Evolutionary conservation across 2,329 filamentous ascomycete genomes (phyloP).

Genomic region (Pseudogymnoascus sp.): DNA sequence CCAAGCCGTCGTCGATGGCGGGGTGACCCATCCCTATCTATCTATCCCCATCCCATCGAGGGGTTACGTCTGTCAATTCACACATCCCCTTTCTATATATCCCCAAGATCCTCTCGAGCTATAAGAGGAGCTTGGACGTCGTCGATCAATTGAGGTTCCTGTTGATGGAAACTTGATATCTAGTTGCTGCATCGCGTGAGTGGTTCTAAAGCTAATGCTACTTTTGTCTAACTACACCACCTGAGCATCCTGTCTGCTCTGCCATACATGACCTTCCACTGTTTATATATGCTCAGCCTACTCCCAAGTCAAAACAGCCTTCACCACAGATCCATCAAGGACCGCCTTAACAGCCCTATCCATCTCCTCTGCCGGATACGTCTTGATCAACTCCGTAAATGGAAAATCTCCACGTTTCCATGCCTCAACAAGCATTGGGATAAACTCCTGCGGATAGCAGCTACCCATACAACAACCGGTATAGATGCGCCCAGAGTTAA

Average conservation of each 20-base stretch:
- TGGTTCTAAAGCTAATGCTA: neutral
- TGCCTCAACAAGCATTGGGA: slow-evolving; percentile 16
- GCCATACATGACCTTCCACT: slow-evolving; percentile 8
- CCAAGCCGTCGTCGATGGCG: too few relatives aligned
- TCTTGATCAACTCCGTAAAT: slow-evolving; percentile 19
- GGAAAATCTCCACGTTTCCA: slow-evolving; percentile 19
- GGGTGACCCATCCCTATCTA: too few relatives aligned
- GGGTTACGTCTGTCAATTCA: too few relatives aligned
- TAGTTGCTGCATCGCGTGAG: neutral
- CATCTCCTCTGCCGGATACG: slow-evolving; percentile 17
- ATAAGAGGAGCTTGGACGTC: too few relatives aligned
- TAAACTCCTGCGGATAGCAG: slow-evolving; percentile 21
- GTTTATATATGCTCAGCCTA: neutral
- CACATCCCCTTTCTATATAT: too few relatives aligned
- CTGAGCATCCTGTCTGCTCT: slow-evolving; percentile 10
- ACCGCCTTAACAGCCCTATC: slow-evolving; percentile 17
- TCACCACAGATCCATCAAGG: slow-evolving; percentile 17
- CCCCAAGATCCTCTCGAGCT: too few relatives aligned
- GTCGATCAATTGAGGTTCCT: neutral
- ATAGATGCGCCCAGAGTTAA: slow-evolving; percentile 18
- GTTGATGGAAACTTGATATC: neutral
- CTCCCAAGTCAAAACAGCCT: slow-evolving; percentile 18
- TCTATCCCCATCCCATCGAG: too few relatives aligned
- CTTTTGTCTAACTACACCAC: neutral
- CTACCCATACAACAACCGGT: slow-evolving; percentile 20